Evolutionary conservation across 2,329 filamentous ascomycete genomes (phyloP).

Genomic region (Zymoseptoria crescenta): DNA sequence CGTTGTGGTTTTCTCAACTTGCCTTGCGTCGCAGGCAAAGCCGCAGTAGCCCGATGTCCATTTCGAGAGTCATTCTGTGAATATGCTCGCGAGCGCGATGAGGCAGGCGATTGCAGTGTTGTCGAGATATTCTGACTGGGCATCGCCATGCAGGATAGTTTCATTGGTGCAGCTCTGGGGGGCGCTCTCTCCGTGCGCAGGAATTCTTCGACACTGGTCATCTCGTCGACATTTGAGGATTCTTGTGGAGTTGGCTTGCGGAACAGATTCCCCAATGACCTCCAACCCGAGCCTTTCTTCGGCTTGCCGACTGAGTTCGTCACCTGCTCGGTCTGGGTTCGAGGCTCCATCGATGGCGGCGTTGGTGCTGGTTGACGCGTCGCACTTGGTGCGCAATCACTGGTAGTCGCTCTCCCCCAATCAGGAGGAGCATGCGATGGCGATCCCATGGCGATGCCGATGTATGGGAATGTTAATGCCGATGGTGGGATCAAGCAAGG

Average conservation of each 20-base stretch:
- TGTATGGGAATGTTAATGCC: constrained; percentile 9
- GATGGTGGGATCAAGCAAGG: constrained; percentile 2
- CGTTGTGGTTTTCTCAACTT: not conserved
- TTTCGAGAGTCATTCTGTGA: constrained; percentile 5
- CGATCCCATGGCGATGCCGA: constrained; percentile 18
- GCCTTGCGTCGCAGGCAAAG: not conserved
- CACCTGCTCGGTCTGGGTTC: not conserved
- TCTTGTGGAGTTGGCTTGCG: constrained; percentile 7
- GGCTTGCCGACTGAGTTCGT: constrained; percentile 3
- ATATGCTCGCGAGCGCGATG: not conserved
- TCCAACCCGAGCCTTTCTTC: constrained; percentile 26
- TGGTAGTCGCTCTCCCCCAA: constrained; percentile 19
- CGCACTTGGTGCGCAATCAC: constrained; percentile 11
- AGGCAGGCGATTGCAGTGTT: not conserved
- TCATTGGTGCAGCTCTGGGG: constrained; percentile 2
- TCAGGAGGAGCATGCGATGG: constrained; percentile 14
- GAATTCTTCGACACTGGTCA: not conserved
- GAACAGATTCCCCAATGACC: constrained; percentile 21
- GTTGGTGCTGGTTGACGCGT: constrained; percentile 6
- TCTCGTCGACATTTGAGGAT: not conserved
- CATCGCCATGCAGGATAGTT: constrained; percentile 5
- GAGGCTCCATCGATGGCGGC: constrained; percentile 4
- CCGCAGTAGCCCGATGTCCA: not conserved
- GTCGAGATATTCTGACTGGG: not conserved
- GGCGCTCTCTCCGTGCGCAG: not conserved